These are phyloP conservation scores for Strobilomyces confusus DNA, from an alignment of 768 basidiomycete genomes.

Conservation along the genomic window DNA sequence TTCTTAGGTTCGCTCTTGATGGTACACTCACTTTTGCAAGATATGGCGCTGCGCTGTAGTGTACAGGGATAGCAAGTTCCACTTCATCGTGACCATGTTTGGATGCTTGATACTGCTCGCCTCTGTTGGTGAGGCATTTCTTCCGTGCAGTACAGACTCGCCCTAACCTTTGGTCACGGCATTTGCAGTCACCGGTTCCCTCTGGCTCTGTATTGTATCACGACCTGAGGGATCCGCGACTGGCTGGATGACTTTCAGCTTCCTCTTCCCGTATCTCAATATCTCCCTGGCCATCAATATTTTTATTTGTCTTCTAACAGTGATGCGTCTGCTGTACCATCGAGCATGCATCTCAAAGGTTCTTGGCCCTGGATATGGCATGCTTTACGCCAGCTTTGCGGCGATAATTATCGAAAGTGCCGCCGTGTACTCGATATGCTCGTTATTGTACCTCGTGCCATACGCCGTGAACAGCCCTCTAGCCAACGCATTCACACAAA, in stretches of 20 bases:
- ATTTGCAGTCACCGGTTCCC: conserved; percentile 24
- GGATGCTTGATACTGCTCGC: conserved; percentile 23
- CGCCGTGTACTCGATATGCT: conserved; percentile 29
- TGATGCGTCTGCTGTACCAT: conserved; percentile 30
- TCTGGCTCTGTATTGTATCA: conserved; percentile 29
- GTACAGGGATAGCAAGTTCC: conserved; percentile 26
- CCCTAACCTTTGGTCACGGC: background rate
- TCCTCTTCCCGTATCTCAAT: conserved; percentile 31
- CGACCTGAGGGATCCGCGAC: conserved; percentile 12
- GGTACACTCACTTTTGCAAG: conserved; percentile 9
- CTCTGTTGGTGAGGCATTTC: conserved; percentile 20
- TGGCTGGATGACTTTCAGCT: conserved; percentile 30
- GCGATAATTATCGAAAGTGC: conserved; percentile 34
- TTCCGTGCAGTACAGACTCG: too few species aligned
- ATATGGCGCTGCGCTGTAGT: conserved; percentile 33
- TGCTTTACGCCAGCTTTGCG: conserved; percentile 30
- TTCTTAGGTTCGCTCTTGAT: background rate
- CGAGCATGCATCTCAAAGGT: conserved; percentile 21
- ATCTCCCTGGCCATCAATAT: conserved; percentile 34
- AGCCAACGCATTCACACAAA: conserved; percentile 27
- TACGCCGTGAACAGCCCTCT: conserved; percentile 21
- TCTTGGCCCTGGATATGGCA: conserved; percentile 27
- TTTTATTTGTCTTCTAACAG: conserved; percentile 29
- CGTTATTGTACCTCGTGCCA: conserved; percentile 31
- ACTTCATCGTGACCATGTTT: conserved; percentile 12